phyloP scores from a whole-genome alignment of 2,329 filamentous ascomycete genomes.

The Penicillium sp. region DNA sequence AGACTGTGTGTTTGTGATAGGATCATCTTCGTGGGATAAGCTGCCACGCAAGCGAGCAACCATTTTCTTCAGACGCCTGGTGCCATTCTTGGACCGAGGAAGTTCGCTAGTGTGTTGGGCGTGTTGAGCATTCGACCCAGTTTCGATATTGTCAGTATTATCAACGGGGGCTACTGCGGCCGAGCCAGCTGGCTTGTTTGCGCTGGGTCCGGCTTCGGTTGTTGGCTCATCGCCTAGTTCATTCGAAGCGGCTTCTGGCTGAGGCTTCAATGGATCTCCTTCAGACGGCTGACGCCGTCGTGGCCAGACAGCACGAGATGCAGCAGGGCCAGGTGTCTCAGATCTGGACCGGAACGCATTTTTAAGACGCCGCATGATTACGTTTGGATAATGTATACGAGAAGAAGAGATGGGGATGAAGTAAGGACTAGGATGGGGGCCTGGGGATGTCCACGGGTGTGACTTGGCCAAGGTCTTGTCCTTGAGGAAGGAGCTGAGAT shows the following conservation, averaged over 20 bases:
- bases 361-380: slow-evolving; percentile 17
- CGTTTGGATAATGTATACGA: slow-evolving; percentile 7
- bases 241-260: slow-evolving; percentile 2
- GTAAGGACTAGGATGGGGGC: slow-evolving; percentile 2
- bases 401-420: slow-evolving; percentile 4
- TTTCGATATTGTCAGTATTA: not conserved
- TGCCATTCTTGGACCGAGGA: slow-evolving; percentile 11
- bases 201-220: not conserved
- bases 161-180: not conserved
- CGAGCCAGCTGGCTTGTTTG: not conserved
- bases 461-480: not conserved
- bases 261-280: slow-evolving; percentile 10
- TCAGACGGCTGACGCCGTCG: slow-evolving; percentile 14
- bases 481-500: slow-evolving; percentile 1
- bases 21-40: slow-evolving; percentile 12
- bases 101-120: not conserved
- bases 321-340: not conserved
- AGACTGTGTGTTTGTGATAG: slow-evolving; percentile 2
- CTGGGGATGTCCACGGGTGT: not conserved
- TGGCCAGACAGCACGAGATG: slow-evolving; percentile 14
- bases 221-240: not conserved
- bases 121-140: not conserved
- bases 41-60: slow-evolving; percentile 13
- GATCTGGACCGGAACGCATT: slow-evolving; percentile 12
- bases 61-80: slow-evolving; percentile 14